phyloP scores from a whole-genome alignment of 192 early-diverging fungal species.

The Coemansia sp. region DNA sequence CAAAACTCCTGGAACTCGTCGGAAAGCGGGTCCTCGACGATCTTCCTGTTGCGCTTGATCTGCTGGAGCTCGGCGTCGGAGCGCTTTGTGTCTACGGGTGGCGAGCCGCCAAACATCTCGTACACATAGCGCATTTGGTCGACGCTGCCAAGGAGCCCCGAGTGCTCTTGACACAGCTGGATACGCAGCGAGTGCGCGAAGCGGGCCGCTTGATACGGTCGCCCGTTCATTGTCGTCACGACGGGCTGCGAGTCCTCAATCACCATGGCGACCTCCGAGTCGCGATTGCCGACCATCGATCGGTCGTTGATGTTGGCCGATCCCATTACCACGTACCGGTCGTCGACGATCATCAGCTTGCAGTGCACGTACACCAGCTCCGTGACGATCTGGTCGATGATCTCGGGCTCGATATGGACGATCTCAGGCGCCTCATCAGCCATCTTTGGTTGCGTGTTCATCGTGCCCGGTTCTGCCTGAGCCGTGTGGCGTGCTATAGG shows the following conservation, averaged over 20 bases:
- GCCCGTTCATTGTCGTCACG: constrained; percentile 71
- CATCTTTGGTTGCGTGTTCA: background rate
- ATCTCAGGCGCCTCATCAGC: constrained; percentile 6
- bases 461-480: constrained; percentile 14
- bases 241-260: constrained; percentile 73
- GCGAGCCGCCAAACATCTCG: constrained; percentile 44
- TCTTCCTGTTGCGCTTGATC: constrained; percentile 2
- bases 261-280: constrained; percentile 86
- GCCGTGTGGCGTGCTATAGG: constrained; percentile 16
- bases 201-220: constrained; percentile 69
- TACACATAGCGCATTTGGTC: constrained; percentile 51
- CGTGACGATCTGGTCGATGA: constrained; percentile 60
- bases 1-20: constrained; percentile 65
- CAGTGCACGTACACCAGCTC: constrained; percentile 88
- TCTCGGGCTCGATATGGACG: constrained; percentile 27
- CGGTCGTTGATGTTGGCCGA: constrained; percentile 93
- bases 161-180: constrained; percentile 79
- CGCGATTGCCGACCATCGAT: constrained; percentile 81
- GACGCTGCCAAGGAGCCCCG: constrained; percentile 63
- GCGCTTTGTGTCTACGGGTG: constrained; percentile 30
- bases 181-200: constrained; percentile 75
- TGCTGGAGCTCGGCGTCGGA: constrained; percentile 17
- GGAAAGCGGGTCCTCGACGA: constrained; percentile 68
- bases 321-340: constrained; percentile 77
- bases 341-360: constrained; percentile 87